Evolutionary conservation across 306 rosid genomes (phyloP).

Genomic region (Acacia melanoxylon): DNA sequence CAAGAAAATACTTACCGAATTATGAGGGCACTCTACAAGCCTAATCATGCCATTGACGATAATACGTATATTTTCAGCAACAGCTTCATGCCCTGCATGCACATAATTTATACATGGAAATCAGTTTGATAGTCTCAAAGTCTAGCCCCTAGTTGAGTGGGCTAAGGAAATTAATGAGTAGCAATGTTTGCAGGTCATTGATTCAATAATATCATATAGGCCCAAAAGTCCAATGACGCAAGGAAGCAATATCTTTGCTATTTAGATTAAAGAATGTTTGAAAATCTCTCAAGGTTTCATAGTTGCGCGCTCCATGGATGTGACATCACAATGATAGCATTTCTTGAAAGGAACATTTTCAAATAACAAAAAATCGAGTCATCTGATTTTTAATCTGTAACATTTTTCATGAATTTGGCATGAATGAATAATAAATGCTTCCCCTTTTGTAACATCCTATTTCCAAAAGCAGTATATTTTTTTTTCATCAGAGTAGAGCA

Average conservation of each 20-base stretch:
- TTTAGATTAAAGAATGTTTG: background rate
- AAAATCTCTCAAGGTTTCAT: background rate
- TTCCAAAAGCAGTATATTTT: no score
- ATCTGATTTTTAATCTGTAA: background rate
- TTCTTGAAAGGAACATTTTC: background rate
- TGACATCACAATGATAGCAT: background rate
- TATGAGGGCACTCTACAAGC: constrained; percentile 73
- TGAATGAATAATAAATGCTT: background rate
- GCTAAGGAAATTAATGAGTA: constrained; percentile 16
- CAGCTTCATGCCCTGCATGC: constrained; percentile 73
- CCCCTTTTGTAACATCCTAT: no score
- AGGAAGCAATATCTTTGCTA: background rate
- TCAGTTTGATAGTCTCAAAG: background rate
- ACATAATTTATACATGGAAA: constrained; percentile 25
- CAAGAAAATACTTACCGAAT: constrained; percentile 59
- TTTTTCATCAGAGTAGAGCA: no score
- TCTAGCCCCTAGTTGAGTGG: background rate
- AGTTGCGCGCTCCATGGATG: background rate
- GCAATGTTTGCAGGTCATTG: background rate
- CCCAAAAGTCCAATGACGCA: background rate
- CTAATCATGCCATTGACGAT: constrained; percentile 58
- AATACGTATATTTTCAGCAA: constrained; percentile 65
- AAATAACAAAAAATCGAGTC: background rate
- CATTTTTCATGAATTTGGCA: background rate
- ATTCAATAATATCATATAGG: background rate